These are phyloP conservation scores for Backusella mclennaniae DNA, from an alignment of 192 early-diverging fungal species.

Conservation along the genomic window DNA sequence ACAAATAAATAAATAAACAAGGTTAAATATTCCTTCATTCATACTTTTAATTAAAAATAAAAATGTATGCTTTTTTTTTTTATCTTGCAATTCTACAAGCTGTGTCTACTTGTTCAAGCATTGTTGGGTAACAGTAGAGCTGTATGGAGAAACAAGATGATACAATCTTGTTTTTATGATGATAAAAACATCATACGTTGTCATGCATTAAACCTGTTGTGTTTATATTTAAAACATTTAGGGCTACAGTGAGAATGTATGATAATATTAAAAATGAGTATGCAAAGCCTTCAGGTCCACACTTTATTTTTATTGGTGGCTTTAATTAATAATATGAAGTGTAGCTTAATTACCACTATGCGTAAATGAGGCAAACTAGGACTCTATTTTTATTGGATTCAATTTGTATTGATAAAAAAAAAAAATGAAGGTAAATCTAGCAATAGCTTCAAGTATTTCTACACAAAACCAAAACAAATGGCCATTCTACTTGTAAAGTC, in stretches of 20 bases:
- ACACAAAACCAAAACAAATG: conserved; percentile 47
- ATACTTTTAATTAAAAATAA: background rate
- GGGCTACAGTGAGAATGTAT: too few species aligned
- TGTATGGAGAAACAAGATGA: too few species aligned
- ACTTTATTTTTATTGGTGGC: background rate
- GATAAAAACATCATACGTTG: background rate
- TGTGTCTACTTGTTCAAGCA: background rate
- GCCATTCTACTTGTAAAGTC: conserved; percentile 46
- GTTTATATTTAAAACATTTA: background rate
- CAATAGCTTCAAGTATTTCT: background rate
- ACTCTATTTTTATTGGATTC: too few species aligned
- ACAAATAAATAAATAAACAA: background rate
- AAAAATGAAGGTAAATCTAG: too few species aligned
- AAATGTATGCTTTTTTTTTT: background rate
- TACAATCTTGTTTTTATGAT: background rate
- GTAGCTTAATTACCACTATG: too few species aligned
- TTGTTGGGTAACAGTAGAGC: background rate
- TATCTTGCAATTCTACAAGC: background rate
- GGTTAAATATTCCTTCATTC: background rate
- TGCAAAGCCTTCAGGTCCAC: background rate
- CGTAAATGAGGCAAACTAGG: too few species aligned
- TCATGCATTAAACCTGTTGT: background rate
- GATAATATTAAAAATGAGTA: too few species aligned
- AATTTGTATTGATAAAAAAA: too few species aligned
- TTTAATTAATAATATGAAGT: too few species aligned